Base-by-base conservation (phyloP, 305 asterid genomes). In the Fraxinus sp. region DNA sequence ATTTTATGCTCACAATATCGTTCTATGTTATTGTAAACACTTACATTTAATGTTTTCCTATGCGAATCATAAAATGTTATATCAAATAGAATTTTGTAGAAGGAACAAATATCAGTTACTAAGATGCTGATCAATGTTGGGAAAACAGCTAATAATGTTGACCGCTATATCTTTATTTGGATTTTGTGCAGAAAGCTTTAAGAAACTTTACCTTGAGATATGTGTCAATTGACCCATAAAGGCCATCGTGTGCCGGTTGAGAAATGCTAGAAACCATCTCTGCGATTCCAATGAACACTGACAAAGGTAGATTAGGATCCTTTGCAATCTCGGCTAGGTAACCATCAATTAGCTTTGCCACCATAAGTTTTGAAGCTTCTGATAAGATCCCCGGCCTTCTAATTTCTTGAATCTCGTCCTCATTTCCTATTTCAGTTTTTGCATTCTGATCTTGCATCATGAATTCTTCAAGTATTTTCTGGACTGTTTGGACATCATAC, bases 351-450 rank as follows among this genome's bases (percentile, higher is more conserved):
- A 96, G 90, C 88, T 96, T 94, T 14, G 96, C 98, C 80, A 94
- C 99, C 94, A 96, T 96, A 83, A 96, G 90, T 89, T 94, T 96
- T 5, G 99, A 94, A 74, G 99, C 99, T 89, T 96, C 99, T 0
- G 97, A 92, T 49, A 96, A 88, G 76, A 96, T 91, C 85, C 99
- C 98, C 0, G 94, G 97, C 87, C 35, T 89, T 77, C 88, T 80
- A 77, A 88, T 87, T 85, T 90, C 95, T 84, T 86, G 95, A 87
- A 92, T 90, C 83, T 92, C 97, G 6, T 87, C 86, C 3, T 83
- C 84, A 33, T 91, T 86, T 77, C 88, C 96, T 44, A 83, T 55
- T 52, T 88, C 91, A 24, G 76, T 80, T 59, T 85, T 92, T 11
- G 84, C 84, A 55, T 85, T 88, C 80, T 75, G 84, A 85, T 94